These are phyloP conservation scores for Talaromyces islandicus DNA, from an alignment of 2,329 filamentous ascomycete genomes.

Conservation along the genomic window DNA sequence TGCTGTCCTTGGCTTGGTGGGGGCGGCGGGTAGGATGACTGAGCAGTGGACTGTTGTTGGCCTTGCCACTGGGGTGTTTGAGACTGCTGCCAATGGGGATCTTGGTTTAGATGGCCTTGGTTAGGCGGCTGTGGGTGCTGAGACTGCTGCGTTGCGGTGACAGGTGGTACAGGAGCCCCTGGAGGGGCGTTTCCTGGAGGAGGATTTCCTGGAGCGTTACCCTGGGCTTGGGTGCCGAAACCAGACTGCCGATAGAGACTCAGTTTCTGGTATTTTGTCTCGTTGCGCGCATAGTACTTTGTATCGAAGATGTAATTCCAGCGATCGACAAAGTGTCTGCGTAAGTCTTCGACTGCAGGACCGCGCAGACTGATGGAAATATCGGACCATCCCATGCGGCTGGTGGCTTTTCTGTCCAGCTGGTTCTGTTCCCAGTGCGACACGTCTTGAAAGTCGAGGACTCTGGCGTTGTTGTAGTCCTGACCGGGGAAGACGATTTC, in stretches of 20 bases:
- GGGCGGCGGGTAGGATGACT: conserved; percentile 4
- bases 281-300: conserved; percentile 63
- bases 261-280: conserved; percentile 41
- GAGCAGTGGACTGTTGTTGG: neutral
- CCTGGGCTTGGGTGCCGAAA: conserved; percentile 12
- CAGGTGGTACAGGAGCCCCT: neutral
- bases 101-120: conserved; percentile 10
- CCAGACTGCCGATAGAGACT: conserved; percentile 21
- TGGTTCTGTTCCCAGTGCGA: conserved; percentile 79
- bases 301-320: conserved; percentile 88
- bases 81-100: conserved; percentile 10
- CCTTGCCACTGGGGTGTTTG: conserved; percentile 10
- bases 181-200: neutral
- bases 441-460: conserved; percentile 76
- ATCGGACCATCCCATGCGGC: conserved; percentile 91
- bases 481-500: conserved; percentile 79
- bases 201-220: conserved; percentile 4
- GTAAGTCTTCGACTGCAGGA: conserved; percentile 67
- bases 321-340: conserved; percentile 72
- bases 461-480: conserved; percentile 84
- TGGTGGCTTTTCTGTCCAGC: conserved; percentile 69
- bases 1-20: conserved; percentile 10
- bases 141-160: neutral
- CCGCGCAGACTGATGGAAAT: conserved; percentile 71
- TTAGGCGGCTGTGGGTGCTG: neutral